Evolutionary conservation across 768 basidiomycete species (phyloP).

Genomic region (Mycena kentingensis): DNA sequence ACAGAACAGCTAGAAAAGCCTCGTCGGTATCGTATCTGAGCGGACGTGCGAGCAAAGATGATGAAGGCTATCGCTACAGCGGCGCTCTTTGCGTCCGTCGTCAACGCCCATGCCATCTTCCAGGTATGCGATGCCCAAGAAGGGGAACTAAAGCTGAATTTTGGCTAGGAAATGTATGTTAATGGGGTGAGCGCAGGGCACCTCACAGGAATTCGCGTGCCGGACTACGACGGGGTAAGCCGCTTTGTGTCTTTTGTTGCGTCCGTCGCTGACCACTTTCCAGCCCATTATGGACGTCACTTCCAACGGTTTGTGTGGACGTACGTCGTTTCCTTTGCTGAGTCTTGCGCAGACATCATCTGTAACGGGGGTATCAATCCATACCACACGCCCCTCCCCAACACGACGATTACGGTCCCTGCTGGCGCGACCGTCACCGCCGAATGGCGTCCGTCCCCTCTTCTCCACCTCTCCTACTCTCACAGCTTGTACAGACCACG

Average conservation of each 20-base stretch:
- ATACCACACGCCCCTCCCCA: conserved; percentile 49
- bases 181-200: conserved; percentile 53
- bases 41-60: neutral
- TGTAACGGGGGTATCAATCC: conserved; percentile 65
- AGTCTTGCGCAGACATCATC: conserved; percentile 35
- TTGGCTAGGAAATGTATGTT: conserved; percentile 47
- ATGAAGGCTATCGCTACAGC: neutral
- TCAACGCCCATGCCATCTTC: conserved; percentile 14
- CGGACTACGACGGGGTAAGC: conserved; percentile 46
- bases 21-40: neutral
- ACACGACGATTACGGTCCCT: conserved; percentile 47
- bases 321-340: neutral
- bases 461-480: conserved; percentile 26
- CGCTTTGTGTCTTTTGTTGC: conserved; percentile 8
- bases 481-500: conserved; percentile 3
- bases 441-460: conserved; percentile 43
- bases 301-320: conserved; percentile 42
- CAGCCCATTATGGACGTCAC: conserved; percentile 61
- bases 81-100: neutral
- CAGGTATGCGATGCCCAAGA: neutral
- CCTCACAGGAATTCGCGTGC: conserved; percentile 43
- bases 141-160: neutral
- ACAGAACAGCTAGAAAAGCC: neutral
- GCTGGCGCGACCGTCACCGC: conserved; percentile 56
- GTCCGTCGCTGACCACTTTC: neutral